Percentiles rank a stretch among this genome's conserved stretches.
Conservation (phyloP, 164 flowering plant species). For the Magnolia changhungtana region DNA sequence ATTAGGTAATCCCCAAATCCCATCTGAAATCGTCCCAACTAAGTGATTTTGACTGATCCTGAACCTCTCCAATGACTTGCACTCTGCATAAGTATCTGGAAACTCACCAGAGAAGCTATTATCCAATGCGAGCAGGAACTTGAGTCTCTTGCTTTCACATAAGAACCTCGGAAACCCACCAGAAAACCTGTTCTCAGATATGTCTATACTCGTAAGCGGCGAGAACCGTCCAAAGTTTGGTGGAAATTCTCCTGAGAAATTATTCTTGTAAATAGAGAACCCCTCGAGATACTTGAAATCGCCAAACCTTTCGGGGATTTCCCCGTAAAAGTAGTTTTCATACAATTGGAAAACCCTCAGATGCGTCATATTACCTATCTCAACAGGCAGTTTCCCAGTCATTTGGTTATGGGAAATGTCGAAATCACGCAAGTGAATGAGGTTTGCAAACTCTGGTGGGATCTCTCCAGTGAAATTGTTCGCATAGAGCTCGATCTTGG, state of each 20-base stretch:
- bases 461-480: constrained; percentile 75
- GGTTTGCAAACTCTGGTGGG: constrained; percentile 55
- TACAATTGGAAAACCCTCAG: constrained; percentile 59
- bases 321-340: constrained; percentile 68
- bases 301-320: constrained; percentile 69
- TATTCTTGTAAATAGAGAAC: constrained; percentile 68
- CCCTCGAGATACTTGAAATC: constrained; percentile 45
- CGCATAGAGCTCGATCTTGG: constrained; percentile 62
- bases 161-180: constrained; percentile 72
- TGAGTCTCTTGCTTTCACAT: constrained; percentile 46
- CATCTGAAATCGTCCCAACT: constrained; percentile 59
- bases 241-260: constrained; percentile 71
- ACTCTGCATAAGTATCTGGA: constrained; percentile 59
- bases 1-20: constrained; percentile 70
- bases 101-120: constrained; percentile 73
- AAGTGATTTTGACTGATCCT: constrained; percentile 60
- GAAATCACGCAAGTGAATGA: constrained; percentile 58
- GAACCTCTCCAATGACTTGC: constrained; percentile 65
- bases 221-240: constrained; percentile 71
- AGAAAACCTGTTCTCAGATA: constrained; percentile 83
- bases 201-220: constrained; percentile 57
- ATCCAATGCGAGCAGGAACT: constrained; percentile 56
- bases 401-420: constrained; percentile 73
- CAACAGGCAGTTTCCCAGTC: constrained; percentile 58
- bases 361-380: constrained; percentile 52